phyloP scores from a whole-genome alignment of 257 asterid genomes.

The Solanum piurae region DNA sequence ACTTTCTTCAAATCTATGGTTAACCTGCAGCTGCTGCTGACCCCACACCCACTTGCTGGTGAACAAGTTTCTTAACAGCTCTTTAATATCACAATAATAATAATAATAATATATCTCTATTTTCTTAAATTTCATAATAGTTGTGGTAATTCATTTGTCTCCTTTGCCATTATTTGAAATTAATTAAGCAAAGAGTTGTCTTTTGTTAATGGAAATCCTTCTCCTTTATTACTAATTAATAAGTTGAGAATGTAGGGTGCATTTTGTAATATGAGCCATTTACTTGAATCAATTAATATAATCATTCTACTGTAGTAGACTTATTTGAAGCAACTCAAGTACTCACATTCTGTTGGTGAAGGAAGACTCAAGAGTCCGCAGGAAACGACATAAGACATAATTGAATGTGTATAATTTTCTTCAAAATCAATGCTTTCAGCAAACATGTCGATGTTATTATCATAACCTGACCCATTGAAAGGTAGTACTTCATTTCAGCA shows the following conservation, averaged over 20 bases:
- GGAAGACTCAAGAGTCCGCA: not conserved
- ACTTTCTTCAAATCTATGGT: slow-evolving; percentile 31
- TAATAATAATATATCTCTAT: no score
- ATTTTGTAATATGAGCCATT: not conserved
- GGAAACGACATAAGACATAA: not conserved
- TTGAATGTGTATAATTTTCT: not conserved
- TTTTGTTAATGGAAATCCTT: not conserved
- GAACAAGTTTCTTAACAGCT: not conserved
- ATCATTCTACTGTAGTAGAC: not conserved
- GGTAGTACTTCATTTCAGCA: not conserved
- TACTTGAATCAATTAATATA: not conserved
- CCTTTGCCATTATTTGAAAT: not conserved
- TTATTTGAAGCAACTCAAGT: not conserved
- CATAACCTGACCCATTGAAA: not conserved
- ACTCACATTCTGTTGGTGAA: not conserved
- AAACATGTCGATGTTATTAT: not conserved
- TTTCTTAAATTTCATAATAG: no score
- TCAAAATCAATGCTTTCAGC: not conserved
- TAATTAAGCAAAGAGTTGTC: not conserved
- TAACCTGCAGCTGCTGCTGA: slow-evolving; percentile 6
- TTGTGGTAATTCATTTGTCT: not conserved
- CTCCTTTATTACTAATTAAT: no score
- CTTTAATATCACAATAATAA: no score
- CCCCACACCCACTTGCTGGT: not conserved
- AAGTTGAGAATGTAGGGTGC: not conserved